phyloP scores from a whole-genome alignment of 2,329 filamentous ascomycete genomes.

The Paracamarosporium sp. region DNA sequence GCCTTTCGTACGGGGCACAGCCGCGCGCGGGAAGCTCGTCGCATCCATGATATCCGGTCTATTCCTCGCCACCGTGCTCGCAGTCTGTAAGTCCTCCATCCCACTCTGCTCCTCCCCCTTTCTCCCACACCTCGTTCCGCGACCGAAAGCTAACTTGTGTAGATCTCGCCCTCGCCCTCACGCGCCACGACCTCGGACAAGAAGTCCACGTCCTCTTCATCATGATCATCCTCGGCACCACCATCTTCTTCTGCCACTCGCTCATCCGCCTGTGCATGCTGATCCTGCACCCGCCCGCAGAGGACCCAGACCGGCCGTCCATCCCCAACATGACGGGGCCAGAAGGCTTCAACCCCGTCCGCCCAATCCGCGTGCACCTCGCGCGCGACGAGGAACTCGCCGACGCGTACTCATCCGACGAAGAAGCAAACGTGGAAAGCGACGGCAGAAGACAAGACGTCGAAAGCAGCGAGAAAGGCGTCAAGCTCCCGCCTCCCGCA shows the following conservation, averaged over 20 bases:
- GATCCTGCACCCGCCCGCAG: conserved; percentile 56
- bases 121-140: no score
- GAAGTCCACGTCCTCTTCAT: conserved; percentile 84
- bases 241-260: conserved; percentile 82
- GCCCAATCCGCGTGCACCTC: conserved; percentile 79
- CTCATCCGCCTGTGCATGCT: conserved; percentile 76
- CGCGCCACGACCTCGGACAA: conserved; percentile 66
- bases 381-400: conserved; percentile 75
- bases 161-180: conserved; percentile 78
- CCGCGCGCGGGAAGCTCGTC: conserved; percentile 39
- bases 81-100: conserved; percentile 66
- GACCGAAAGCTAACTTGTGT: conserved; percentile 11
- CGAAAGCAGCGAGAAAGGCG: conserved; percentile 27
- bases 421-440: conserved; percentile 36
- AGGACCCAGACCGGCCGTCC: conserved; percentile 27
- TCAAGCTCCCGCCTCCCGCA: conserved; percentile 68
- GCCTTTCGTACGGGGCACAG: conserved; percentile 30
- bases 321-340: conserved; percentile 60
- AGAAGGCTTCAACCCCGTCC: conserved; percentile 71
- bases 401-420: conserved; percentile 54
- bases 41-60: conserved; percentile 69
- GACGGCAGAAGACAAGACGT: conserved; percentile 2
- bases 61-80: conserved; percentile 65
- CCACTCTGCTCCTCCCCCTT: conserved; percentile 5
- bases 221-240: conserved; percentile 74